Evolutionary conservation across 1,284 basidiomycete genomes (phyloP).

Genomic region (Puccinia polysora): DNA sequence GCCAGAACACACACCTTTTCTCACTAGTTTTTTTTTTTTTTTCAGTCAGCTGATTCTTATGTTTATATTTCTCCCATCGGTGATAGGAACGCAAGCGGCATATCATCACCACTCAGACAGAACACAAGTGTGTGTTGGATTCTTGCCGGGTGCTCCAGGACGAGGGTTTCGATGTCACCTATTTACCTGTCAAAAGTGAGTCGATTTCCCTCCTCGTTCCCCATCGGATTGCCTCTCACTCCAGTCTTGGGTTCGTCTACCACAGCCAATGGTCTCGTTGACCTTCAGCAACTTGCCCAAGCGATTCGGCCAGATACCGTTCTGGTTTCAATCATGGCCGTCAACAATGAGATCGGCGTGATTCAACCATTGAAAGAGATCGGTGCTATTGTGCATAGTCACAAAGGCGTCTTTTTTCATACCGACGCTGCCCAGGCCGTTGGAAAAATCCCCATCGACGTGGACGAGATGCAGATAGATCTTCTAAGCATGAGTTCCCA

Average conservation of each 20-base stretch:
- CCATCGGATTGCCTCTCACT: not conserved
- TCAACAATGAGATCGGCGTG: constrained; percentile 99
- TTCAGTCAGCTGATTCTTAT: constrained; percentile 1
- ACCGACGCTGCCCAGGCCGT: constrained; percentile 95
- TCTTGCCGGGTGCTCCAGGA: constrained; percentile 92
- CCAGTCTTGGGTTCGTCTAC: not conserved
- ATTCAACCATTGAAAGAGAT: constrained; percentile 97
- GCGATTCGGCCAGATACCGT: constrained; percentile 78
- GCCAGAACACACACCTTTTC: constrained; percentile 60
- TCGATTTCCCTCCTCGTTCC: not conserved
- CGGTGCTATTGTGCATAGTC: constrained; percentile 65
- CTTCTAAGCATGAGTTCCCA: constrained; percentile 94
- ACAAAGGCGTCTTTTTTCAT: constrained; percentile 73
- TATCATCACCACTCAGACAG: constrained; percentile 62
- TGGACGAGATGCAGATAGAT: constrained; percentile 93
- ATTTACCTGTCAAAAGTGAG: constrained; percentile 73
- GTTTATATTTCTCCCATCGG: not conserved
- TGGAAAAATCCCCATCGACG: constrained; percentile 80
- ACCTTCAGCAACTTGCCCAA: constrained; percentile 68
- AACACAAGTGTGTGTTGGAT: constrained; percentile 99
- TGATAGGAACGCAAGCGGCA: constrained; percentile 18
- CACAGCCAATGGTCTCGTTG: constrained; percentile 69
- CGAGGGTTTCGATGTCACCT: constrained; percentile 96
- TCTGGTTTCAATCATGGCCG: constrained; percentile 92
- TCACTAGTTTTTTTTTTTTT: not conserved